phyloP scores from a whole-genome alignment of 208 protist genomes.

The Balamuthia mandrillaris region DNA sequence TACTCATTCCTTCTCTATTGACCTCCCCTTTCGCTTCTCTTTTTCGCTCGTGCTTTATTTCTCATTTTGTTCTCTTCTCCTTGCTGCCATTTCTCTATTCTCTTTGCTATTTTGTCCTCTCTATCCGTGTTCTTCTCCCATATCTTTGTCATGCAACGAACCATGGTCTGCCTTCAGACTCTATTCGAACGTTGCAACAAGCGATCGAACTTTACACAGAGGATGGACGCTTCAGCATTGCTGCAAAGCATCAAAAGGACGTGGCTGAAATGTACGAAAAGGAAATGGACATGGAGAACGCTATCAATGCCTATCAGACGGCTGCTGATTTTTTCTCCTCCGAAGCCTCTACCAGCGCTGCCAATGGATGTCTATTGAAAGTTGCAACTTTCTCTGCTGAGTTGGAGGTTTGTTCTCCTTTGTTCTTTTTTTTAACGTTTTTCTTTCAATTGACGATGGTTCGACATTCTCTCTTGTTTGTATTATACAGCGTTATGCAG shows the following conservation, averaged over 20 bases:
- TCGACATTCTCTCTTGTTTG: neutral
- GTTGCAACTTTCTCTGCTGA: slow-evolving; percentile 56
- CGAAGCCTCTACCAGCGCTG: neutral
- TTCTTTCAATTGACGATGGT: neutral
- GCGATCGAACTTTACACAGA: slow-evolving; percentile 64
- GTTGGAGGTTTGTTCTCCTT: too few species aligned
- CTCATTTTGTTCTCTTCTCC: neutral
- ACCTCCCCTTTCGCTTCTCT: neutral
- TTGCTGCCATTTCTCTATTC: neutral
- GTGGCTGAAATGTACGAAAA: slow-evolving; percentile 65
- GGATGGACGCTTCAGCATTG: slow-evolving; percentile 61
- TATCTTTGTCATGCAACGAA: too few species aligned
- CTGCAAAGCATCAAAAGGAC: slow-evolving; percentile 67
- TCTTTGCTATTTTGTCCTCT: neutral
- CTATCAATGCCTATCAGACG: slow-evolving; percentile 53
- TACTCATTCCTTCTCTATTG: neutral
- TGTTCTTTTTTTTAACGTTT: neutral
- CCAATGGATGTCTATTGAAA: slow-evolving; percentile 56
- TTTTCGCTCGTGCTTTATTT: neutral
- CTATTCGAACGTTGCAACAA: slow-evolving; percentile 38
- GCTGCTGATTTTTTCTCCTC: slow-evolving; percentile 56
- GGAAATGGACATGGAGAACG: slow-evolving; percentile 55
- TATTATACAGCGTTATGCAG: neutral
- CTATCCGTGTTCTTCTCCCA: neutral
- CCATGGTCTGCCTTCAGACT: neutral